Evolutionary conservation across 2,329 filamentous ascomycete genomes (phyloP).

Genomic region (Atkinsonella texensis): DNA sequence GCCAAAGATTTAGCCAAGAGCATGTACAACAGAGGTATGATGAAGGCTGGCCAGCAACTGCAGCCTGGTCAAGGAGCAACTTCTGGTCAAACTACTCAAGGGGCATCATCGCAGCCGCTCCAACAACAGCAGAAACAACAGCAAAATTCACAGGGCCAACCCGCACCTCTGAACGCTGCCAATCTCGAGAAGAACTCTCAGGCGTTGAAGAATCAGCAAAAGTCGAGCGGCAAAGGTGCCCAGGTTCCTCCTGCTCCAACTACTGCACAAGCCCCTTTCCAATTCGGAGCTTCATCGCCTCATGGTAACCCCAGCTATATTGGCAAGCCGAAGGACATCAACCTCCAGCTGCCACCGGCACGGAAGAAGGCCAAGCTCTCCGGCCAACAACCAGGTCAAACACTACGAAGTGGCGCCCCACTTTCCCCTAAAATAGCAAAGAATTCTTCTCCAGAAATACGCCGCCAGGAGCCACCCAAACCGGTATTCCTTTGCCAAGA

Average conservation of each 20-base stretch:
- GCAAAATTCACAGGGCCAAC: slow-evolving; percentile 13
- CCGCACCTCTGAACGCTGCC: slow-evolving; percentile 29
- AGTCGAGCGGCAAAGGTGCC: slow-evolving; percentile 29
- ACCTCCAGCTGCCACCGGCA: slow-evolving; percentile 41
- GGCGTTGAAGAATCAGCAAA: slow-evolving; percentile 28
- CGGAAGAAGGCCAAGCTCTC: slow-evolving; percentile 46
- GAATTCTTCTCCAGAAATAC: slow-evolving; percentile 33
- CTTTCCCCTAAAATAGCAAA: slow-evolving; percentile 38
- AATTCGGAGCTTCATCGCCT: slow-evolving; percentile 43
- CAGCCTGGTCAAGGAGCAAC: slow-evolving; percentile 15
- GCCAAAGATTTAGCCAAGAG: slow-evolving; percentile 31
- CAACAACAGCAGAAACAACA: slow-evolving; percentile 20
- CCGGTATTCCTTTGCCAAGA: slow-evolving; percentile 40
- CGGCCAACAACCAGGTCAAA: slow-evolving; percentile 24
- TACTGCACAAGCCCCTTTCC: slow-evolving; percentile 43
- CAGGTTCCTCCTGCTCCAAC: slow-evolving; percentile 46
- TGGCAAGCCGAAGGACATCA: slow-evolving; percentile 38
- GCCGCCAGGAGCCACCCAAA: slow-evolving; percentile 25
- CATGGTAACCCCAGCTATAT: slow-evolving; percentile 47
- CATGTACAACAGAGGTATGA: slow-evolving; percentile 16
- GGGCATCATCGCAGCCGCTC: slow-evolving; percentile 12
- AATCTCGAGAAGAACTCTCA: slow-evolving; percentile 42
- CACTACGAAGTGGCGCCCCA: slow-evolving; percentile 24
- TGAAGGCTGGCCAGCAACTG: slow-evolving; percentile 13
- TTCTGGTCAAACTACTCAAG: slow-evolving; percentile 14